These are phyloP conservation scores for Coemansia sp. DNA, from an alignment of 192 early-diverging fungal species.

Conservation along the genomic window DNA sequence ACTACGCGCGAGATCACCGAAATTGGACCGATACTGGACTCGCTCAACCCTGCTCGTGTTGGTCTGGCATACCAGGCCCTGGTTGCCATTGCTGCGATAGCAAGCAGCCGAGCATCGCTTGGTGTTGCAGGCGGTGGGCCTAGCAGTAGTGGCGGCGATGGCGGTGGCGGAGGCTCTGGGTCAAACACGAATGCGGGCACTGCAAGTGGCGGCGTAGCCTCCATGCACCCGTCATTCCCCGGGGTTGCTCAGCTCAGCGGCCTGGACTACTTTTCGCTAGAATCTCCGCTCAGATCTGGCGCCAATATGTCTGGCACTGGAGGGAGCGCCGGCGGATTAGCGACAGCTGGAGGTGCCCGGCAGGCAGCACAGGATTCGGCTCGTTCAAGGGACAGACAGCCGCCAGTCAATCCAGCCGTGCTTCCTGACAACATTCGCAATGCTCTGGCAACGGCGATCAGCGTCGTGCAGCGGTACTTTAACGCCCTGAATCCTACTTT, in stretches of 20 bases:
- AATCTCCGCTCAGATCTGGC: not conserved
- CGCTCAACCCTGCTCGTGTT: constrained; percentile 49
- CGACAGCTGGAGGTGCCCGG: not conserved
- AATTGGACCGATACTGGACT: constrained; percentile 40
- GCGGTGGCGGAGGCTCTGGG: not conserved
- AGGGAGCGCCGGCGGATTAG: not conserved
- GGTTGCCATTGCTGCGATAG: constrained; percentile 44
- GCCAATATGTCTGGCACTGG: not conserved
- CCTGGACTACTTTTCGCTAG: constrained; percentile 30
- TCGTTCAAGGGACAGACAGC: constrained; percentile 1
- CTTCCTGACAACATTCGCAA: constrained; percentile 39
- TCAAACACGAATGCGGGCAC: not conserved
- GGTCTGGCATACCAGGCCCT: constrained; percentile 48
- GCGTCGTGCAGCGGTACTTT: constrained; percentile 46
- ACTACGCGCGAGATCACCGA: constrained; percentile 43
- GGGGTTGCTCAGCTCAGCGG: constrained; percentile 46
- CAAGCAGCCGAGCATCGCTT: constrained; percentile 12
- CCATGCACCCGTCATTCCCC: constrained; percentile 36
- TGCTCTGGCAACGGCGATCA: constrained; percentile 29
- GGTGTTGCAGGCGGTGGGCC: not conserved
- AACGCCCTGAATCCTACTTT: constrained; percentile 42
- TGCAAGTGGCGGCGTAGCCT: not conserved
- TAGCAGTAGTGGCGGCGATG: not conserved
- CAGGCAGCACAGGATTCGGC: not conserved
- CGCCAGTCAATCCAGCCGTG: constrained; percentile 9